Conservation (phyloP, 208 protist genomes). For the Trypanosoma conorhini region DNA sequence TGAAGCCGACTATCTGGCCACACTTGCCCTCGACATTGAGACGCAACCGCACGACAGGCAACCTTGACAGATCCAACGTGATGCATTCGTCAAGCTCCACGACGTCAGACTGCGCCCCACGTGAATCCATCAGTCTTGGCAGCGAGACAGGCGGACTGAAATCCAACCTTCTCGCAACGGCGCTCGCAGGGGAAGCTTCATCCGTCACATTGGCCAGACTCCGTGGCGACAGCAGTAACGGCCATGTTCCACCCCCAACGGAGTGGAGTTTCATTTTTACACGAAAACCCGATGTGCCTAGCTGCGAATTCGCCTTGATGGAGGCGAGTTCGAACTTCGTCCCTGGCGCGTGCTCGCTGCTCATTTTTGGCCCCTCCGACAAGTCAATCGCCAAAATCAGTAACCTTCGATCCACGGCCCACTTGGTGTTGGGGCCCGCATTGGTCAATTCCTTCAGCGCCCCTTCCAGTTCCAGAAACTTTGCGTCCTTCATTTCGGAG, state of each 20-base stretch:
- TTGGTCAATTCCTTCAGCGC: not conserved
- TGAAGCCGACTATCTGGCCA: conserved; percentile 6
- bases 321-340: not conserved
- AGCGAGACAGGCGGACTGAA: conserved; percentile 3
- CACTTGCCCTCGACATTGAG: conserved; percentile 19
- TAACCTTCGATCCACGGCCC: conserved; percentile 8
- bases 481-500: not conserved
- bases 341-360: not conserved
- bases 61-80: conserved; percentile 7
- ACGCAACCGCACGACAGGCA: conserved; percentile 14
- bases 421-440: conserved; percentile 3
- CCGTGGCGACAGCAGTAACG: conserved; percentile 7
- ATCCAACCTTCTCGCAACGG: conserved; percentile 10
- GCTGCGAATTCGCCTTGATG: conserved; percentile 5
- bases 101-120: not conserved
- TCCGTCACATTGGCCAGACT: not conserved
- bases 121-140: not conserved
- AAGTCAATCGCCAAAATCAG: conserved; percentile 23
- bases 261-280: conserved; percentile 11
- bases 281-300: conserved; percentile 7
- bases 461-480: not conserved
- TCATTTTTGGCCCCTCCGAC: conserved; percentile 12
- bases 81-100: conserved; percentile 17
- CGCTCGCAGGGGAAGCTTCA: not conserved
- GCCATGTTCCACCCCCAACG: conserved; percentile 13